Conservation (phyloP, 176 grass and related monocot genomes). For the Avena insularis region DNA sequence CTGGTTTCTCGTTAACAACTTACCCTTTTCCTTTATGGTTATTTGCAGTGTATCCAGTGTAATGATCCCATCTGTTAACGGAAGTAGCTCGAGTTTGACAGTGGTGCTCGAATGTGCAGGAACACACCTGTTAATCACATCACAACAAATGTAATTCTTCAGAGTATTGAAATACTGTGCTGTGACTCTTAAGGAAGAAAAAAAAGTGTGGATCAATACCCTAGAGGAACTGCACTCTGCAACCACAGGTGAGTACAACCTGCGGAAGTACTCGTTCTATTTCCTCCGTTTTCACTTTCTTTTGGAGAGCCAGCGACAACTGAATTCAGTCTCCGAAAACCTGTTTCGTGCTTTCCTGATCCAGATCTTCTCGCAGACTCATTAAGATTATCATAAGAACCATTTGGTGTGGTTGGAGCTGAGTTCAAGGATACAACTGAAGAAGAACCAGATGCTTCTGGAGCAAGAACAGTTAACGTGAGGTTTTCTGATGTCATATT, state of each 20-base stretch:
- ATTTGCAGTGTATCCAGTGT: constrained; percentile 92
- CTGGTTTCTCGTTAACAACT: background rate
- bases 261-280: constrained; percentile 48
- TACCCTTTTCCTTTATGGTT: constrained; percentile 97
- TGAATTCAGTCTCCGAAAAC: constrained; percentile 55
- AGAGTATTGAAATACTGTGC: constrained; percentile 26
- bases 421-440: constrained; percentile 88
- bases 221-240: constrained; percentile 91
- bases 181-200: background rate
- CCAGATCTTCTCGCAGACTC: constrained; percentile 54
- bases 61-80: constrained; percentile 95
- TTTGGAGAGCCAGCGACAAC: constrained; percentile 54
- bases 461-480: constrained; percentile 91
- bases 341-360: constrained; percentile 43
- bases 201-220: constrained; percentile 58
- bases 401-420: constrained; percentile 67
- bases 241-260: constrained; percentile 96
- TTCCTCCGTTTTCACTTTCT: constrained; percentile 61
- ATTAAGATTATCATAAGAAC: constrained; percentile 52
- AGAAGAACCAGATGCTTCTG: constrained; percentile 84
- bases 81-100: constrained; percentile 94
- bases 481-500: constrained; percentile 94
- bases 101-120: constrained; percentile 85
- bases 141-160: constrained; percentile 17
- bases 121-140: constrained; percentile 72